Evolutionary conservation across 441 rosid genomes (phyloP), one percentile per base, ranked within the genome.

Genomic region (Theobroma grandiflorum): DNA sequence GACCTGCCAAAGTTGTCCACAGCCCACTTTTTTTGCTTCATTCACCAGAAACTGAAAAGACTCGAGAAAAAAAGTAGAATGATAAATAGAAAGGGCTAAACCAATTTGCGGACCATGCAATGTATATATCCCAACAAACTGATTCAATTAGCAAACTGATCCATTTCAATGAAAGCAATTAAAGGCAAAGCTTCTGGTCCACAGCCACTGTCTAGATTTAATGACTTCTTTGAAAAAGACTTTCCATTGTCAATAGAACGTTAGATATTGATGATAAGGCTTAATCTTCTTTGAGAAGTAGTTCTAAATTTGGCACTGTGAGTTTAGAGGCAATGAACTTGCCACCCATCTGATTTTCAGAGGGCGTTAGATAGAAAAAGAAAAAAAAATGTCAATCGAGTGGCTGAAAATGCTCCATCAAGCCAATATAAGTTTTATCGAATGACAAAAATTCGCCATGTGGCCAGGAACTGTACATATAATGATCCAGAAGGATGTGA

Each of bases 341-440:
- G 7, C 8, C 31, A 3, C 66, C 40, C n/a, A 15, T 35, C 42
- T 62, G 18, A 33, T 62, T 62, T 12, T 62, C 35, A 16, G 31
- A 33, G 40, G 42, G 15, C n/a, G 20, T 2, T 6, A 45, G n/a
- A 6, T 63, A 33, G 15, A 26, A 59, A 10, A 37, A 26, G 11
- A 0, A 12, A 26, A 31, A 31, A 35, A 15, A 12, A 12, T 62
- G 9, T 12, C 3, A 73, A 77, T 84, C 79, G 5, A 64, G 67
- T 4, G 82, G 78, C 45, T 65, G 9, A 45, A 68, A 72, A 18
- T 43, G 8, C 10, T 26, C 68, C 50, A 77, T 63, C 78, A 75
- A 4, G 77, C 71, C 26, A 65, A 42, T 8, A 76, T 47, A 8
- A 12, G 66, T 12, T 31, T 58, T 5, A 16, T 71, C 43, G 9